Evolutionary conservation across 371 early-diverging fungal genomes (phyloP).

Genomic region (Saksenaea oblongispora): DNA sequence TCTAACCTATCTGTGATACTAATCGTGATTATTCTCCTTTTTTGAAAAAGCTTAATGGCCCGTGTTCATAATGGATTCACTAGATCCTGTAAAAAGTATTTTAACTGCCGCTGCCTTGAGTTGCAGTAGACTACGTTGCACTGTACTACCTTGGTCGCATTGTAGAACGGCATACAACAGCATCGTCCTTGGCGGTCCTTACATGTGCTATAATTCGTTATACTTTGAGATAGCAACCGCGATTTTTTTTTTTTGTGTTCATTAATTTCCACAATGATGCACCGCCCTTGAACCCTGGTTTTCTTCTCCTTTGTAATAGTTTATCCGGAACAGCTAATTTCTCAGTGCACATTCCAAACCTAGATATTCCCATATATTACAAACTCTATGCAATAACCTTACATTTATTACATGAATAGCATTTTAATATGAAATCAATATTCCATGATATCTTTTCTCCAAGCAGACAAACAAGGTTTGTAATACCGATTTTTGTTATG

Average conservation of each 20-base stretch:
- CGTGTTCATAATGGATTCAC: background rate
- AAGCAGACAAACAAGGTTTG: too few relatives aligned
- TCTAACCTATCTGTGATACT: background rate
- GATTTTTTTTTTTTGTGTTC: background rate
- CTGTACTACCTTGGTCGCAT: background rate
- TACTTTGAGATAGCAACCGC: background rate
- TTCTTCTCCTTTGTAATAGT: background rate
- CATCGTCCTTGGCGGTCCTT: background rate
- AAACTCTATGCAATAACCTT: too few relatives aligned
- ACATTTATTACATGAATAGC: too few relatives aligned
- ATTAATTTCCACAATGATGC: slow-evolving; percentile 1
- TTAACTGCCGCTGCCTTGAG: background rate
- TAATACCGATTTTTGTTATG: too few relatives aligned
- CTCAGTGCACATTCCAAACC: background rate
- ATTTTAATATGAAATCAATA: too few relatives aligned
- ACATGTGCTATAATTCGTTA: background rate
- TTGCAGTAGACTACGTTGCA: background rate
- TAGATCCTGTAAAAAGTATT: background rate
- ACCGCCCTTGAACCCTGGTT: background rate
- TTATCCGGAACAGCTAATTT: background rate
- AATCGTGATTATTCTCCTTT: background rate
- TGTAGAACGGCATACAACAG: background rate
- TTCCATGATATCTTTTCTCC: too few relatives aligned
- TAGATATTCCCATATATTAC: background rate
- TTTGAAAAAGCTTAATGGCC: background rate